Base-by-base conservation (phyloP, 352 stramenopile genomes). In the Phytopythium mirpurense region DNA sequence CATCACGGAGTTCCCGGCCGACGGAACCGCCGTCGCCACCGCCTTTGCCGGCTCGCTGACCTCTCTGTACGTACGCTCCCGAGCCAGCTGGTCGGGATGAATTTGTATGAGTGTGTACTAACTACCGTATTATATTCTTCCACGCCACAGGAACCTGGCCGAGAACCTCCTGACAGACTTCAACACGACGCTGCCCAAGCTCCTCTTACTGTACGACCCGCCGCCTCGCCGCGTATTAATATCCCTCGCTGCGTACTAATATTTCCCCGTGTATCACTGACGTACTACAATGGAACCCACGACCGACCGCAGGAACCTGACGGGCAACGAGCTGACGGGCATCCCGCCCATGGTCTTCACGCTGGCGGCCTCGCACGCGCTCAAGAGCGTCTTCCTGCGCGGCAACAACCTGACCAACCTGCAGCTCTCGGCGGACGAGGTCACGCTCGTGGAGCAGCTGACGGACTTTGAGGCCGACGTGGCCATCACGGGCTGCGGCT, bases 391-490 rank as follows among this genome's bases (percentile, higher is more conserved):
- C 24, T 78, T 61, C 37, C 72, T 90, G 63, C 26, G 31, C 0
- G 57, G 45, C 27, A 84, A 70, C 44, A 82, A 85, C 60, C 57
- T 90, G n/a, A 71, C 61, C 2, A 87, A 88, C 48, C 21, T 87
- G 18, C 53, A 72, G 37, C 60, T 90, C 18, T 73, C 65, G 16
- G 23, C 48, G 5, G 45, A 53, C 2, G 72, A 88, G 49, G 35
- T 76, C 44, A 47, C 59, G 14, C 42, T 78, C 12, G 40, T 90
- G 6, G 35, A 78, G 19, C 68, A 74, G 26, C 27, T 87, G n/a
- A 64, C 62, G 3, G 56, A 34, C 0, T 80, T 90, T 27, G 55
- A 81, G 1, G 72, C 62, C 0, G 68, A 80, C 16, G 63, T 83
- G 34, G 60, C 68, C 1, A 63, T 83, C 38, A 73, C 73, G 2